Evolutionary conservation across 805 yeast species (phyloP).

Genomic region (Saccharomycopsis selenospora): DNA sequence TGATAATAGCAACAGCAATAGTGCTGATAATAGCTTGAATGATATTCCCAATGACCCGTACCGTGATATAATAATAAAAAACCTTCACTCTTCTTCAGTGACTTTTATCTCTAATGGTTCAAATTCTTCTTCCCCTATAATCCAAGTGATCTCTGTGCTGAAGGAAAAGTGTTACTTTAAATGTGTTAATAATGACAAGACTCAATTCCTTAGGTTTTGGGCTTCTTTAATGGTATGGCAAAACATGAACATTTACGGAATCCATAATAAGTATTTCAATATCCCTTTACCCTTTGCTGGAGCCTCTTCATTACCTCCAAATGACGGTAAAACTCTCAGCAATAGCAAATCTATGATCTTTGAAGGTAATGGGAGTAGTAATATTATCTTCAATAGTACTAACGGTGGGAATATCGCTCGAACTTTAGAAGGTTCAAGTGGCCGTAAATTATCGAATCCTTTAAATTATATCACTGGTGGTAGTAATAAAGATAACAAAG

Average conservation of each 20-base stretch:
- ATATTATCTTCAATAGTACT: constrained; percentile 1
- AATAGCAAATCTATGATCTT: constrained; percentile 1
- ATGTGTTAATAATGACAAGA: constrained; percentile 7
- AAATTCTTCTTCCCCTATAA: constrained; percentile 29
- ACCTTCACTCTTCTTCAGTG: constrained; percentile 28
- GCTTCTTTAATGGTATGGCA: constrained; percentile 51
- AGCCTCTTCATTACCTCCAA: neutral
- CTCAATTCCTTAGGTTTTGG: constrained; percentile 35
- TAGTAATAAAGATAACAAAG: neutral
- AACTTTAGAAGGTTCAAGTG: neutral
- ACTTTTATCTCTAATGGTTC: constrained; percentile 19
- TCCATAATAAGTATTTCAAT: constrained; percentile 45
- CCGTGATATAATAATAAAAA: constrained; percentile 23
- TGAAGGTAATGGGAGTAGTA: neutral
- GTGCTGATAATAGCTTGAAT: neutral
- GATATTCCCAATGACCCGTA: constrained; percentile 3
- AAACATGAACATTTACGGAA: constrained; percentile 42
- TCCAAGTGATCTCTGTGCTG: constrained; percentile 26
- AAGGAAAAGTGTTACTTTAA: constrained; percentile 13
- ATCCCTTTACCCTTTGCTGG: constrained; percentile 27
- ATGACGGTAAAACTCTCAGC: neutral
- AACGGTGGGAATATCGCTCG: neutral
- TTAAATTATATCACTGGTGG: neutral
- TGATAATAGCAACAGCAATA: neutral
- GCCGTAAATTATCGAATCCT: neutral